These are phyloP conservation scores for Daldinia grandis DNA, from an alignment of 495 filamentous ascomycete species.

Conservation along the genomic window DNA sequence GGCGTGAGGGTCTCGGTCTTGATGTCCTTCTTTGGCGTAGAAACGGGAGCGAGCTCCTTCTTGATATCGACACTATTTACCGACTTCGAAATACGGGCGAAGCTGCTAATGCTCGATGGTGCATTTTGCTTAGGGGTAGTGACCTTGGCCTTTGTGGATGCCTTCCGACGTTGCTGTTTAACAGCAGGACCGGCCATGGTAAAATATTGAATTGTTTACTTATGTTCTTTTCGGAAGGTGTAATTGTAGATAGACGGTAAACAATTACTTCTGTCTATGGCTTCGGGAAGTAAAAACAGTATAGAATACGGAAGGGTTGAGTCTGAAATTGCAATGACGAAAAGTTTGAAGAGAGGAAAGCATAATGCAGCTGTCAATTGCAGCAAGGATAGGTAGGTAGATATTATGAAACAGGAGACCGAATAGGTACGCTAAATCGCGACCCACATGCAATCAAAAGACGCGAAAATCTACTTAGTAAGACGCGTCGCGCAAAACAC, in stretches of 20 bases:
- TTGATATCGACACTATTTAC: constrained; percentile 31
- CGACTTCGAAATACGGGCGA: constrained; percentile 53
- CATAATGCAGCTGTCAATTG: not conserved
- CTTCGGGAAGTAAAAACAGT: constrained; percentile 1
- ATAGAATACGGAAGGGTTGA: constrained; percentile 19
- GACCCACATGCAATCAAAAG: constrained; percentile 32
- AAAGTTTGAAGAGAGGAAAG: constrained; percentile 12
- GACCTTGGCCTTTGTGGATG: constrained; percentile 24
- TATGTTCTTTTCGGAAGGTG: constrained; percentile 5
- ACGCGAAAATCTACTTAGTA: constrained; percentile 26
- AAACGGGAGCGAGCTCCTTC: constrained; percentile 42
- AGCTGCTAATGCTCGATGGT: constrained; percentile 48
- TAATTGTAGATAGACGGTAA: not conserved
- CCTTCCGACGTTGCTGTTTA: constrained; percentile 43
- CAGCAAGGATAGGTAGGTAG: not conserved
- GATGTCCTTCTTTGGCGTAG: constrained; percentile 36
- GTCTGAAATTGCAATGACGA: constrained; percentile 18
- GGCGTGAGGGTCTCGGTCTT: constrained; percentile 39
- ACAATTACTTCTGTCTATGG: constrained; percentile 12
- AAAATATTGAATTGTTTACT: constrained; percentile 1
- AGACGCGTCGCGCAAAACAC: constrained; percentile 25
- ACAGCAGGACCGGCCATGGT: constrained; percentile 32
- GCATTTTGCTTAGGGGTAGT: constrained; percentile 24
- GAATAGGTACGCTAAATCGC: constrained; percentile 10
- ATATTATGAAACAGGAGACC: constrained; percentile 9